Evolutionary conservation across 176 grass and related monocot genomes (phyloP), one percentile per base, ranked within the genome.

Genomic region (Carex kokanica): DNA sequence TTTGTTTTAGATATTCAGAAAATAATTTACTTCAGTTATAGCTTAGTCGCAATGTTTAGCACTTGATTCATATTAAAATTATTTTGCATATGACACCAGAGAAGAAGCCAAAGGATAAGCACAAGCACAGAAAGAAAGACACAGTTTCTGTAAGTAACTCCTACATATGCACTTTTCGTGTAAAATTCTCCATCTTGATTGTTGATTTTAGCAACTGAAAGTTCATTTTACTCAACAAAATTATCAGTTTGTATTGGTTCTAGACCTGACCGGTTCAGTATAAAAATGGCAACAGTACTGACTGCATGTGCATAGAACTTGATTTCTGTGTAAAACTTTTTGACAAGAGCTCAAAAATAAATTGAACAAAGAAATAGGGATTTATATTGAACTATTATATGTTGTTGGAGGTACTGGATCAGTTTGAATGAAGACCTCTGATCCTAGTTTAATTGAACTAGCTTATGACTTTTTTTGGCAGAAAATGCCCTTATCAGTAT

Each of bases 31-130:
- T 69, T 78, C 63, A 49, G 32, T 38, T 21, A 49, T 47, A 71
- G 2, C 16, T 49, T 27, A 64, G 27, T 16, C 51, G 36, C 45
- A 85, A 60, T 11, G 0, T 54, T 20, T 57, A 52, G 54, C 6
- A 27, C 23, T 70, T 40, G 61, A 21, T 83, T 64, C n/a, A 66
- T 56, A 68, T 40, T 56, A 36, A 60, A 29, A 61, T 62, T 52
- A 31, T 56, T 56, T 41, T 55, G 45, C 11, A 49, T 38, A 73
- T 86, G 75, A 10, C 52, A 13, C 11, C 80, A 90, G 88, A 84
- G 15, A 90, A 90, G 58, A 86, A 86, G 49, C 78, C 81, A 9
- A 90, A 87, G 74, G 81, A 90, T 83, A 81, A 90, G 74, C 62
- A 72, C 71, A 84, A 63, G 73, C 60, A 53, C 64, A 82, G 78